Evolutionary conservation across 345 rosid genomes (phyloP).

Genomic region (Boechera stricta): DNA sequence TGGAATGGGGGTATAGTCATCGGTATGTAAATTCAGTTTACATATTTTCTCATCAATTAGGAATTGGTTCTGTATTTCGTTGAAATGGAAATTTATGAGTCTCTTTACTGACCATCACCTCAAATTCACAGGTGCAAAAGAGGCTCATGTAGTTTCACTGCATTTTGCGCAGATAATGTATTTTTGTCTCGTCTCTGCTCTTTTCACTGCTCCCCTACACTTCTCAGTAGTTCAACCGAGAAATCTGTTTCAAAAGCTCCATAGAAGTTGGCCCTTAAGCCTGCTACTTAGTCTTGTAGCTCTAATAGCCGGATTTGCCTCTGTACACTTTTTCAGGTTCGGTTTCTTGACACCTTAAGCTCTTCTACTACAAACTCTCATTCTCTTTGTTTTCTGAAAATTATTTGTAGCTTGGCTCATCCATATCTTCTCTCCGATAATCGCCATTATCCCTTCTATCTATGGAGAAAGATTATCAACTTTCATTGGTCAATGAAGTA

Average conservation of each 20-base stretch:
- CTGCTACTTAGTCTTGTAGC: conserved; percentile 54
- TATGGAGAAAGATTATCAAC: conserved; percentile 84
- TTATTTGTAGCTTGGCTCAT: conserved; percentile 80
- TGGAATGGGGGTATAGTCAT: conserved; percentile 97
- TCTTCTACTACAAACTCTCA: conserved; percentile 24
- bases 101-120: conserved; percentile 43
- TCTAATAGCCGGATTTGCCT: conserved; percentile 55
- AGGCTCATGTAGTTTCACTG: conserved; percentile 82
- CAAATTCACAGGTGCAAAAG: conserved; percentile 84
- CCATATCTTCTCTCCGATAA: conserved; percentile 96
- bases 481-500: conserved; percentile 75
- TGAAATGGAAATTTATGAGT: background rate
- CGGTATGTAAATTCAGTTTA: conserved; percentile 51
- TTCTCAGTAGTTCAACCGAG: conserved; percentile 55
- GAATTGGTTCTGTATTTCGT: conserved; percentile 7
- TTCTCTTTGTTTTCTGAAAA: conserved; percentile 28
- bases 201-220: conserved; percentile 70
- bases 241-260: conserved; percentile 51
- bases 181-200: conserved; percentile 70
- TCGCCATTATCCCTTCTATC: conserved; percentile 91
- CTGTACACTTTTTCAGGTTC: conserved; percentile 87
- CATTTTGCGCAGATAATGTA: conserved; percentile 96
- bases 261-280: conserved; percentile 55
- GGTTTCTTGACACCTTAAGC: conserved; percentile 13
- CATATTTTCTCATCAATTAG: conserved; percentile 15